phyloP scores from a whole-genome alignment of 441 rosid genomes.

The Populus hybrid region DNA sequence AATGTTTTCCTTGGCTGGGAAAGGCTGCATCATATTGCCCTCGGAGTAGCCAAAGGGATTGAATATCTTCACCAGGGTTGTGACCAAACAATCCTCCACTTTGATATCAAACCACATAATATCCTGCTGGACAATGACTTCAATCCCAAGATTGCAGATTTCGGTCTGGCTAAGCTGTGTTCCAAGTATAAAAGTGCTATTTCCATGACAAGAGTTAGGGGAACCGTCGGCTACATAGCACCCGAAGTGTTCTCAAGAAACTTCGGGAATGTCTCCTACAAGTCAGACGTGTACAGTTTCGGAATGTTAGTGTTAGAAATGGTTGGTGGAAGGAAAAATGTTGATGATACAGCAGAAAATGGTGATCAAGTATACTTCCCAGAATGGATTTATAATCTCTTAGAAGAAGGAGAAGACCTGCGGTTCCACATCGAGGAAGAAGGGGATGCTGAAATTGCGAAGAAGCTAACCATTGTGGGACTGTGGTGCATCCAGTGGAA shows the following conservation, averaged over 20 bases:
- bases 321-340: constrained; percentile 13
- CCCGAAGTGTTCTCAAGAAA: not conserved
- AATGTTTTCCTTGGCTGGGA: constrained; percentile 5
- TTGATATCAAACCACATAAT: constrained; percentile 14
- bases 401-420: not conserved
- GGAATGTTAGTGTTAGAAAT: constrained; percentile 8
- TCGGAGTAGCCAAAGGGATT: constrained; percentile 3
- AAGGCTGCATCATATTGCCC: not conserved
- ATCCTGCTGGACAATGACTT: constrained; percentile 4
- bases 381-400: not conserved
- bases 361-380: not conserved
- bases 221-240: not conserved
- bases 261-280: not conserved
- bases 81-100: constrained; percentile 2
- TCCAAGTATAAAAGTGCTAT: not conserved
- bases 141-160: constrained; percentile 1
- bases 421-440: not conserved
- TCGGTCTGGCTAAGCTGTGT: not conserved
- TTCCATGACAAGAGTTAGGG: not conserved
- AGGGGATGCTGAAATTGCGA: not conserved
- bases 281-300: constrained; percentile 9
- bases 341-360: not conserved
- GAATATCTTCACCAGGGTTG: constrained; percentile 11
- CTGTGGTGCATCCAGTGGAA: not conserved
- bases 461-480: not conserved